Evolutionary conservation across 495 filamentous ascomycete species (phyloP).

Genomic region (Friedmanniomyces simplex): DNA sequence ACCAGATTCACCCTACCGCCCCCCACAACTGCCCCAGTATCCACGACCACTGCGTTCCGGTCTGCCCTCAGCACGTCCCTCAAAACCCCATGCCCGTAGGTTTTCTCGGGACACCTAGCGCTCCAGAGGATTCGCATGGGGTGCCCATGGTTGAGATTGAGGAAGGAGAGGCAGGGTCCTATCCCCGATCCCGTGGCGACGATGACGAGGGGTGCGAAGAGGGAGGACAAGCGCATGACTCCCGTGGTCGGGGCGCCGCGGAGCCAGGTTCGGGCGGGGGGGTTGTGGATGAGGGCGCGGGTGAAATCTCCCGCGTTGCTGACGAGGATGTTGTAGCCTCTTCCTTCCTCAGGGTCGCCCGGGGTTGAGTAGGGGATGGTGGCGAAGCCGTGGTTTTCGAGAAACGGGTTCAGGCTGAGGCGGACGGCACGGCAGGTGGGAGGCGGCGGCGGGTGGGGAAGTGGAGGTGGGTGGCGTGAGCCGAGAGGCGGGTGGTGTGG

Average conservation of each 20-base stretch:
- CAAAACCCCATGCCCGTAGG: slow-evolving; percentile 44
- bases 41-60: slow-evolving; percentile 43
- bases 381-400: slow-evolving; percentile 76
- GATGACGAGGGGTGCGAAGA: slow-evolving; percentile 59
- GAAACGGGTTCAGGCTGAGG: slow-evolving; percentile 48
- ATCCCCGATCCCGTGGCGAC: slow-evolving; percentile 82
- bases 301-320: slow-evolving; percentile 87
- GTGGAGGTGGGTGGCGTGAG: slow-evolving; percentile 62
- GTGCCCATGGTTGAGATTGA: slow-evolving; percentile 33
- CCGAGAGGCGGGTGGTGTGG: slow-evolving; percentile 50
- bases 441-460: slow-evolving; percentile 41
- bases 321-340: slow-evolving; percentile 62
- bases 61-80: slow-evolving; percentile 43
- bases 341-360: slow-evolving; percentile 18
- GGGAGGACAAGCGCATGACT: slow-evolving; percentile 58
- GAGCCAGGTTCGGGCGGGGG: slow-evolving; percentile 48
- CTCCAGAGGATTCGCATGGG: slow-evolving; percentile 51
- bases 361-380: slow-evolving; percentile 43
- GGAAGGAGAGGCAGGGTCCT: slow-evolving; percentile 52
- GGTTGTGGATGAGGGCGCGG: slow-evolving; percentile 47
- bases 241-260: slow-evolving; percentile 50
- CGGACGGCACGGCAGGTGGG: slow-evolving; percentile 35
- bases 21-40: slow-evolving; percentile 41
- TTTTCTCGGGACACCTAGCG: slow-evolving; percentile 42
- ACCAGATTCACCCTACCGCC: slow-evolving; percentile 40